A percentile compares a stretch with the other conserved stretches of the same genome.
These are phyloP conservation scores for Dionaea muscipula DNA, from an alignment of 179 eudicot genomes.

Conservation along the genomic window DNA sequence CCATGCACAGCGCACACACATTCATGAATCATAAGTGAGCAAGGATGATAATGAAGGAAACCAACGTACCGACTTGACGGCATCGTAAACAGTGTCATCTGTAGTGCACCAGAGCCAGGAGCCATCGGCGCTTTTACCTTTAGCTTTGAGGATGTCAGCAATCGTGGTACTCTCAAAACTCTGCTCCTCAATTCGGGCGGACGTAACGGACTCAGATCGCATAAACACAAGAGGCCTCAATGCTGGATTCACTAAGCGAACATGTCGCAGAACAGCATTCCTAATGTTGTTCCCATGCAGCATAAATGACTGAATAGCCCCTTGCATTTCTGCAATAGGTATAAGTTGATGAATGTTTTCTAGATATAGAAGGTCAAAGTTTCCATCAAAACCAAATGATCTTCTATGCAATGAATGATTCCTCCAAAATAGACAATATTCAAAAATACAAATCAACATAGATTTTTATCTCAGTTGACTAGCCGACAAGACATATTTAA, in stretches of 20 bases:
- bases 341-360: too few species aligned
- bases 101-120: slow-evolving; percentile 97
- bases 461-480: too few species aligned
- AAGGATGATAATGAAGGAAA: slow-evolving; percentile 1
- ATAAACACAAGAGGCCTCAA: slow-evolving; percentile 41
- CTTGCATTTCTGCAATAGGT: slow-evolving; percentile 40
- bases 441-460: too few species aligned
- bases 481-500: too few species aligned
- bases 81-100: slow-evolving; percentile 80
- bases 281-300: slow-evolving; percentile 43
- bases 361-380: too few species aligned
- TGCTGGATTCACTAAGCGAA: slow-evolving; percentile 47
- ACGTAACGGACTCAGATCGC: slow-evolving; percentile 49
- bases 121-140: slow-evolving; percentile 86
- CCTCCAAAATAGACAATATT: too few species aligned
- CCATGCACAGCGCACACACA: too few species aligned
- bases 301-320: slow-evolving; percentile 51
- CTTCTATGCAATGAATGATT: too few species aligned
- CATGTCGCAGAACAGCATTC: slow-evolving; percentile 60
- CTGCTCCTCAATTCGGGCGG: slow-evolving; percentile 76
- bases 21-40: too few species aligned
- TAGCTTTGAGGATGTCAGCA: slow-evolving; percentile 54
- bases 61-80: slow-evolving; percentile 75
- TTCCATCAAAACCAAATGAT: too few species aligned
- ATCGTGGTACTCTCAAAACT: slow-evolving; percentile 88